These are phyloP conservation scores for Prunella vulgaris DNA, from an alignment of 257 asterid genomes.

Conservation along the genomic window DNA sequence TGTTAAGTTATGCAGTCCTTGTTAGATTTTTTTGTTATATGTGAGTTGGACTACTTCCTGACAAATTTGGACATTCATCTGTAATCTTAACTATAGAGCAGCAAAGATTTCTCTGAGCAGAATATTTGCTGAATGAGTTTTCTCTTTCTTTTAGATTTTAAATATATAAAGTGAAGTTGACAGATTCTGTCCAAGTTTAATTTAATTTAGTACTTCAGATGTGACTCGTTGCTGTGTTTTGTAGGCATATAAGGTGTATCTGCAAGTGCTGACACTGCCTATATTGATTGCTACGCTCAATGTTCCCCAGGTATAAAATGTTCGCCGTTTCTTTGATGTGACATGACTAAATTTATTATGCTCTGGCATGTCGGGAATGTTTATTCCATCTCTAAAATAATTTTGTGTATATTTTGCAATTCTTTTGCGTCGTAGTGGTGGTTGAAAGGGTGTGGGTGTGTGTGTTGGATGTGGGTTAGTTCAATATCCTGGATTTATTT, in stretches of 20 bases:
- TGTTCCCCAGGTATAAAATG: conserved; percentile 67
- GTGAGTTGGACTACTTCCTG: background rate
- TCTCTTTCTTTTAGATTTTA: background rate
- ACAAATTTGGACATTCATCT: background rate
- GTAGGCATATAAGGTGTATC: conserved; percentile 60
- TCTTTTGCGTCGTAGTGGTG: background rate
- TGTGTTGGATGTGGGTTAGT: background rate
- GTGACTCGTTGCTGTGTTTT: conserved; percentile 16
- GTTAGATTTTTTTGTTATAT: background rate
- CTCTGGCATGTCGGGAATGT: conserved; percentile 10
- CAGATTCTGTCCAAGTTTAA: conserved; percentile 1
- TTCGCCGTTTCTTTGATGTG: conserved; percentile 5
- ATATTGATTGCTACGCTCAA: conserved; percentile 50
- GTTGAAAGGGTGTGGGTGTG: background rate
- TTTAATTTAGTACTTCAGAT: conserved; percentile 18
- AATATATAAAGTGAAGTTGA: background rate
- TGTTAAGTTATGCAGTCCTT: background rate
- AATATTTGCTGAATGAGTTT: background rate
- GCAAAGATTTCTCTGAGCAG: background rate
- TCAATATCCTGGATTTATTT: background rate
- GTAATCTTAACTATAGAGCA: background rate
- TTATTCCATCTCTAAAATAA: background rate
- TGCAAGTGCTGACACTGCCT: conserved; percentile 66
- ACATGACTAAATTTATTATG: conserved; percentile 8
- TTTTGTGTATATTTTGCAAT: background rate